These are phyloP conservation scores for Xerocomellus dryophilus DNA, from an alignment of 768 basidiomycete genomes.

Conservation along the genomic window DNA sequence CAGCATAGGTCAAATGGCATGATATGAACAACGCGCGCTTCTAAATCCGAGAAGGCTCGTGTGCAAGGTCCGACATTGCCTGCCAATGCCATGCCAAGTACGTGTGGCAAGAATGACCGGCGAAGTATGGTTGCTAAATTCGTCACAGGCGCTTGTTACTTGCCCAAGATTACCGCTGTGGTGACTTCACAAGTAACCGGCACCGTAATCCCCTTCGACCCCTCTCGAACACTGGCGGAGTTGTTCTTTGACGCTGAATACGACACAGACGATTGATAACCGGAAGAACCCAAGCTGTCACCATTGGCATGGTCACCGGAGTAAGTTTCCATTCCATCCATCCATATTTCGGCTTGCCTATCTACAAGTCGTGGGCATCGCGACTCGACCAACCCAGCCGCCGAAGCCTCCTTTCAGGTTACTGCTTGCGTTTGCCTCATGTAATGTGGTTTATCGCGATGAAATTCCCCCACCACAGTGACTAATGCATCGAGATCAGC, in stretches of 20 bases:
- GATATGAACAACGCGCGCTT: conserved; percentile 11
- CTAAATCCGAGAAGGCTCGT: conserved; percentile 6
- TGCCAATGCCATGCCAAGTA: not conserved
- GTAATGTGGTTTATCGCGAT: conserved; percentile 4
- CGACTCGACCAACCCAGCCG: not conserved
- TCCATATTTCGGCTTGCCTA: not conserved
- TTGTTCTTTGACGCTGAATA: not conserved
- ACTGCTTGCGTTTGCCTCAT: conserved; percentile 9
- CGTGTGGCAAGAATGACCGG: not conserved
- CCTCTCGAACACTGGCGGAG: conserved; percentile 17
- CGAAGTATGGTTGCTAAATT: conserved; percentile 13
- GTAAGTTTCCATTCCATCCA: not conserved
- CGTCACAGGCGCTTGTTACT: conserved; percentile 8
- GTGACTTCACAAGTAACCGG: conserved; percentile 24
- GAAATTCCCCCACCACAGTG: not conserved
- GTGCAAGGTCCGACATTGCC: conserved; percentile 8
- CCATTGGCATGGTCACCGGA: conserved; percentile 10
- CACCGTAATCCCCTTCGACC: not conserved
- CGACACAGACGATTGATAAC: conserved; percentile 4
- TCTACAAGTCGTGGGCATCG: not conserved
- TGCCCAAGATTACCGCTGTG: conserved; percentile 13
- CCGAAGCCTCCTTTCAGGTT: conserved; percentile 3
- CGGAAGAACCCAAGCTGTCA: conserved; percentile 10
- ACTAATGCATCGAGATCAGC: conserved; percentile 6
- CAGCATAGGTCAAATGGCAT: not conserved